Percentiles rank a stretch among this genome's conserved stretches.
Conservation (phyloP, 2,329 filamentous ascomycete species). For the Monascus ruber region DNA sequence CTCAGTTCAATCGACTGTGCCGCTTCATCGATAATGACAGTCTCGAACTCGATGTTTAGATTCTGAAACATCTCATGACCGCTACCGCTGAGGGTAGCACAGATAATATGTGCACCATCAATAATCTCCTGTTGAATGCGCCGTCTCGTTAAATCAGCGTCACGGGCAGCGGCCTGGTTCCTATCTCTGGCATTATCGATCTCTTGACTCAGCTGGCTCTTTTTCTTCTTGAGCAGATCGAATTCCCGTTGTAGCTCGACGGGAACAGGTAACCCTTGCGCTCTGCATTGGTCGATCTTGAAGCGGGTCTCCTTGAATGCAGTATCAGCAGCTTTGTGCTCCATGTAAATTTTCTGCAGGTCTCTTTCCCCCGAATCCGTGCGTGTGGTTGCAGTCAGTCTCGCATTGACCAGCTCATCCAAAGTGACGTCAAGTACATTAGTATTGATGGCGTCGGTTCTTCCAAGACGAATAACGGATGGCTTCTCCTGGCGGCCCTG, state of each 20-base stretch:
- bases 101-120: constrained; percentile 82
- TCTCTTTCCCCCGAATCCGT: constrained; percentile 39
- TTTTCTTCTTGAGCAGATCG: constrained; percentile 64
- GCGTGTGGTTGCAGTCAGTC: constrained; percentile 42
- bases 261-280: constrained; percentile 34
- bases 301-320: constrained; percentile 61
- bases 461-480: constrained; percentile 79
- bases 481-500: constrained; percentile 63
- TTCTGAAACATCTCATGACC: constrained; percentile 97
- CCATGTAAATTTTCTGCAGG: constrained; percentile 57
- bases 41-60: constrained; percentile 92
- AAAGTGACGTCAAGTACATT: constrained; percentile 84
- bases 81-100: constrained; percentile 86
- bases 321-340: constrained; percentile 50
- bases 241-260: constrained; percentile 59
- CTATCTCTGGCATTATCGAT: constrained; percentile 84
- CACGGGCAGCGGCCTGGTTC: constrained; percentile 68
- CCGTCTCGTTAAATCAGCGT: constrained; percentile 74
- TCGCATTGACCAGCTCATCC: constrained; percentile 75
- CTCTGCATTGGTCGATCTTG: constrained; percentile 57
- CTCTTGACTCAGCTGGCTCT: constrained; percentile 62
- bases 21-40: constrained; percentile 94
- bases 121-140: constrained; percentile 84
- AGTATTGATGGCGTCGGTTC: constrained; percentile 83
- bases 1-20: constrained; percentile 97